These are phyloP conservation scores for Penicillium subrubescens DNA, from an alignment of 495 filamentous ascomycete species.

Conservation along the genomic window DNA sequence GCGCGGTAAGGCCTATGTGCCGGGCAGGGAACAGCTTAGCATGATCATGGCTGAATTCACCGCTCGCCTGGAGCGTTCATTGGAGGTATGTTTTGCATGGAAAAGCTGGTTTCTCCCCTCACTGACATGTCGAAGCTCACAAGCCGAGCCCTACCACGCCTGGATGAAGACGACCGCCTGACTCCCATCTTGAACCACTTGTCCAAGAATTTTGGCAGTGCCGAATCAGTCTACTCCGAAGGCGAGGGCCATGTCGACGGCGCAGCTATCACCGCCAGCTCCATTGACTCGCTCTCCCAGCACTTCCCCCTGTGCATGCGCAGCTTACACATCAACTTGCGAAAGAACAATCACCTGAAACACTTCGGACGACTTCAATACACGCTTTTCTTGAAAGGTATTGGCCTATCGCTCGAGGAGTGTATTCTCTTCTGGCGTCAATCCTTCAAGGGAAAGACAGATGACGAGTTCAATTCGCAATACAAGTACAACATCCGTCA, in stretches of 20 bases:
- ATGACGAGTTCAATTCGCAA: constrained; percentile 92
- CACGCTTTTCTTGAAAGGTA: constrained; percentile 94
- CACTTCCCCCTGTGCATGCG: constrained; percentile 97
- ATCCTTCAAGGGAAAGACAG: constrained; percentile 77
- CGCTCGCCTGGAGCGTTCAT: constrained; percentile 68
- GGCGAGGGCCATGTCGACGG: constrained; percentile 59
- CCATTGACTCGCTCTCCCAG: constrained; percentile 77
- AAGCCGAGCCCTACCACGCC: constrained; percentile 80
- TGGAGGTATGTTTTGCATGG: constrained; percentile 63
- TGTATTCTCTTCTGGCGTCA: constrained; percentile 93
- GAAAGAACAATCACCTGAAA: constrained; percentile 84
- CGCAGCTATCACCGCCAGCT: constrained; percentile 74
- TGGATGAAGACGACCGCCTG: constrained; percentile 96
- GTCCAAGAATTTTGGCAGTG: constrained; percentile 87
- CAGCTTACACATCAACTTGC: constrained; percentile 79
- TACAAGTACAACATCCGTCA: constrained; percentile 97
- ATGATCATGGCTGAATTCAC: constrained; percentile 90
- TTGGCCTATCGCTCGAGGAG: constrained; percentile 89
- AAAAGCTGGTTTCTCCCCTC: background rate
- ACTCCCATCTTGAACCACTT: constrained; percentile 92
- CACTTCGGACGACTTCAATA: constrained; percentile 96
- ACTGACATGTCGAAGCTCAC: constrained; percentile 60
- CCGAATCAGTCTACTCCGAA: constrained; percentile 75
- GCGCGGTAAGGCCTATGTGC: constrained; percentile 88
- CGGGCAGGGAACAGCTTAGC: constrained; percentile 77